Conservation (phyloP, 1,284 basidiomycete species). For the Leucoagaricus sp. region DNA sequence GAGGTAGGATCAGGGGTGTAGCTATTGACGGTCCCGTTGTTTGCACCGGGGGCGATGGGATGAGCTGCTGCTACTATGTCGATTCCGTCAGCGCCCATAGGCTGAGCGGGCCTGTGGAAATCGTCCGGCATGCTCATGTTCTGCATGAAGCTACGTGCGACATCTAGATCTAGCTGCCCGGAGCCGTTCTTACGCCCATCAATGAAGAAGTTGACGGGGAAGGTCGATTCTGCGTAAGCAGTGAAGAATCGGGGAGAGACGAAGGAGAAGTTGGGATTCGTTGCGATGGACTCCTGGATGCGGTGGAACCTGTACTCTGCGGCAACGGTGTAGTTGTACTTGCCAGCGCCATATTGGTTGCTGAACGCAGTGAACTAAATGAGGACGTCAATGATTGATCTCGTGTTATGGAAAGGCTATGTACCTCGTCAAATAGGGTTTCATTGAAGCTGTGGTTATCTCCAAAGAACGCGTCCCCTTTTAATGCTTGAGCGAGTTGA, state of each 20-base stretch:
- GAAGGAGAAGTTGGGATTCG: constrained; percentile 25
- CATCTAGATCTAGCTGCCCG: constrained; percentile 19
- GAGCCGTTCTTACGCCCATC: constrained; percentile 24
- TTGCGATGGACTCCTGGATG: constrained; percentile 28
- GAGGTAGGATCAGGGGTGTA: constrained; percentile 21
- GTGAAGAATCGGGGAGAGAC: constrained; percentile 24
- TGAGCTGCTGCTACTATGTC: constrained; percentile 15
- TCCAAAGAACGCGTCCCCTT: constrained; percentile 24
- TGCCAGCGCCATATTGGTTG: constrained; percentile 24
- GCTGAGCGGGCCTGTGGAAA: constrained; percentile 17
- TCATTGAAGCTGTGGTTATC: constrained; percentile 27
- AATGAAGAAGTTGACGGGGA: constrained; percentile 25
- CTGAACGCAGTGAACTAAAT: constrained; percentile 13
- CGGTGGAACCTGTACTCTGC: constrained; percentile 24
- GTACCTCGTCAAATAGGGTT: constrained; percentile 21
- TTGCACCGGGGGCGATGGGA: constrained; percentile 22
- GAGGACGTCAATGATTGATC: not conserved
- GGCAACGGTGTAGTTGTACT: constrained; percentile 24
- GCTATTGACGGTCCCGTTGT: constrained; percentile 18
- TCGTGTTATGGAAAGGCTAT: not conserved
- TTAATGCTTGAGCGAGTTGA: not conserved
- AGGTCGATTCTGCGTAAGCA: constrained; percentile 23
- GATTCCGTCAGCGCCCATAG: constrained; percentile 12
- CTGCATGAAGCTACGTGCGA: constrained; percentile 21
- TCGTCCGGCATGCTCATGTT: constrained; percentile 19